A percentile compares a stretch with the other conserved stretches of the same genome.
Evolutionary conservation across 2,329 filamentous ascomycete species (phyloP).

Genomic region (Monilinia vaccinii-corymbosi): DNA sequence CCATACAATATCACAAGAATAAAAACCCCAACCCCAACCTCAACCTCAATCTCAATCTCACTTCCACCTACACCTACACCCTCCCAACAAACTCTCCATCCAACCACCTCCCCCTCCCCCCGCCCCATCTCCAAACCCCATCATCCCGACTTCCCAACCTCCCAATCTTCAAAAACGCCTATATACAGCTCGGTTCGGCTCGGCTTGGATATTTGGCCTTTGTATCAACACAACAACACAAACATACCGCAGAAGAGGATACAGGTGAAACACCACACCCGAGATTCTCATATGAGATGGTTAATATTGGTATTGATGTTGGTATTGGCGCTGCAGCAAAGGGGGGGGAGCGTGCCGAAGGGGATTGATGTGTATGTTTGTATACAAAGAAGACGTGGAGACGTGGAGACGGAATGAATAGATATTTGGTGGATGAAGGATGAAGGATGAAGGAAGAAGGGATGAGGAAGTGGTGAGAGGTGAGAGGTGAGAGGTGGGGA

Average conservation of each 20-base stretch:
- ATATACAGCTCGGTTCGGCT: no score
- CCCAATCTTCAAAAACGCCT: neutral
- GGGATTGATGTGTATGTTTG: slow-evolving; percentile 65
- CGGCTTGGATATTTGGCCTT: slow-evolving; percentile 76
- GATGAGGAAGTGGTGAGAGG: slow-evolving; percentile 67
- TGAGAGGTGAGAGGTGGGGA: slow-evolving; percentile 81
- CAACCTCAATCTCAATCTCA: neutral
- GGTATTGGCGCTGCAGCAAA: no score
- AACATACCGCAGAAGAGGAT: slow-evolving; percentile 54
- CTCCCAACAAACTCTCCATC: neutral
- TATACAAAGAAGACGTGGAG: slow-evolving; percentile 64
- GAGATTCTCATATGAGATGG: slow-evolving; percentile 34
- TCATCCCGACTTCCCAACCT: neutral
- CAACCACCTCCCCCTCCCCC: neutral
- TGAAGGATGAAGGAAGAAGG: no score
- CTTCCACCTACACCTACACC: neutral
- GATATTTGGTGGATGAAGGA: slow-evolving; percentile 69
- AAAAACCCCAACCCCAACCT: neutral
- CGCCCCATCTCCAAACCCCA: neutral
- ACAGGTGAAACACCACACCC: no score
- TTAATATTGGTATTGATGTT: no score
- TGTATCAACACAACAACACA: no score
- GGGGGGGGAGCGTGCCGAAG: no score
- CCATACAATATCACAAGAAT: neutral
- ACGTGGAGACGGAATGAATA: slow-evolving; percentile 64